Base-by-base conservation (phyloP, 1,284 basidiomycete genomes). In the Pyrrhoderma noxium region DNA sequence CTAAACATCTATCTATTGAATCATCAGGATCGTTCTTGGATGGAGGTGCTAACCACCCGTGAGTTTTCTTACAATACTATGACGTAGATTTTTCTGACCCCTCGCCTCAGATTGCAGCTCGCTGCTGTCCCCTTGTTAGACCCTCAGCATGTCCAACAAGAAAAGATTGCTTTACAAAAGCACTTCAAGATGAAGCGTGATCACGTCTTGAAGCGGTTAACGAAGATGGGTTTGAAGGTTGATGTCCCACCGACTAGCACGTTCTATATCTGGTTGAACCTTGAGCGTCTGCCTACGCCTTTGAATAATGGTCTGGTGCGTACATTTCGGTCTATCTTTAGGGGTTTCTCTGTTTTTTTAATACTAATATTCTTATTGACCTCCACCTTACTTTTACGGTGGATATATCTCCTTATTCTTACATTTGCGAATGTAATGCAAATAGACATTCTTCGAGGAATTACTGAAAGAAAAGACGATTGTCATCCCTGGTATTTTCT, bases 121-220 rank as follows among this genome's bases (percentile, higher is more conserved):
- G 91, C 90, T 8, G 90, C 92, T 0, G 74, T 95, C 54, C 80
- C 86, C 0, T 74, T 95, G 34, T 73, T 95, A 27, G 80, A 93
- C 16, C 85, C 84, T 1, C 69, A 70, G 2, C 76, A 78, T 47
- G 89, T 89, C 25, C 67, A 73, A 27, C 62, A 75, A 46, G 93
- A 96, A 66, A 91, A 85, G 67, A 74, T 84, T 18, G 83, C 89
- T 1, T 76, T 93, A 25, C 91, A 93, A 66, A 82, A 74, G 60
- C 90, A 93, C 66, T 97, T 97, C 77, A 85, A 92, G 65, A 71
- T 70, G 58, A 97, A 97, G 70, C 80, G 94, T 36, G 89, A 97
- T 65, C 85, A 94, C 59, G 87, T 95, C 25, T 79, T 97, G 27
- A 69, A 75, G 50, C 79, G 94, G n/a, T 79, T 97, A 53, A 78